Evolutionary conservation across 2,329 filamentous ascomycete species (phyloP).

Genomic region (Cladosporium sp.): DNA sequence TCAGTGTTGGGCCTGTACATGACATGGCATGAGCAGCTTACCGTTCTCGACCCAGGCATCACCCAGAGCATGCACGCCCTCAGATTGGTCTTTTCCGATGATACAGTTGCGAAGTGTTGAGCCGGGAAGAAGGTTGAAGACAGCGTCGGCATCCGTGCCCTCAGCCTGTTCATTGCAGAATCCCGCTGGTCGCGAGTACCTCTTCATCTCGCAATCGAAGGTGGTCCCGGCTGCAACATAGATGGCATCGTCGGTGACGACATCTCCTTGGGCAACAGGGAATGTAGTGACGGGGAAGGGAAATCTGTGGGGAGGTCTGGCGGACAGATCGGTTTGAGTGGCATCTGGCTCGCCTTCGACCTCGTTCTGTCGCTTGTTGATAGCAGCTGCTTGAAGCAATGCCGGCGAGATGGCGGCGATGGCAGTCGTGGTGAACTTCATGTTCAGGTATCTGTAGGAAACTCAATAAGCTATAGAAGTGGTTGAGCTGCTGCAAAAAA

Average conservation of each 20-base stretch:
- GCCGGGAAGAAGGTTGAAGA: conserved; percentile 48
- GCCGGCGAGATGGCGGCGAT: conserved; percentile 1
- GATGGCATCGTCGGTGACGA: conserved; percentile 2
- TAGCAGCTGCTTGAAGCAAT: conserved; percentile 3
- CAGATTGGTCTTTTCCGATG: conserved; percentile 46
- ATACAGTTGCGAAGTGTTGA: conserved; percentile 49
- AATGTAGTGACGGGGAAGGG: conserved; percentile 1
- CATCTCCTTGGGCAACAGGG: conserved; percentile 1
- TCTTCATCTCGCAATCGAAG: not conserved
- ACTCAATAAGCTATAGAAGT: too few relatives aligned
- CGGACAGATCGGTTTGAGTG: conserved; percentile 1
- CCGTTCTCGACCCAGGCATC: conserved; percentile 39
- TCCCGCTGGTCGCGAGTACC: not conserved
- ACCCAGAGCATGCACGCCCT: conserved; percentile 47
- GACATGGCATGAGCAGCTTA: not conserved
- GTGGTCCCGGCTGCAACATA: not conserved
- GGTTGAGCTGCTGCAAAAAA: not conserved
- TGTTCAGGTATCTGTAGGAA: not conserved
- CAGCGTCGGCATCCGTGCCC: conserved; percentile 34
- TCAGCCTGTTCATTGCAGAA: conserved; percentile 40
- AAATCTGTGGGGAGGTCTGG: not conserved
- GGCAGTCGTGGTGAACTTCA: conserved; percentile 5
- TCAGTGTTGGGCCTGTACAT: not conserved
- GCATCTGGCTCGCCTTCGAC: conserved; percentile 4
- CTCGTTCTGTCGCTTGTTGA: conserved; percentile 4